Conservation (phyloP, 768 basidiomycete species). For the Boletellus ananas region DNA sequence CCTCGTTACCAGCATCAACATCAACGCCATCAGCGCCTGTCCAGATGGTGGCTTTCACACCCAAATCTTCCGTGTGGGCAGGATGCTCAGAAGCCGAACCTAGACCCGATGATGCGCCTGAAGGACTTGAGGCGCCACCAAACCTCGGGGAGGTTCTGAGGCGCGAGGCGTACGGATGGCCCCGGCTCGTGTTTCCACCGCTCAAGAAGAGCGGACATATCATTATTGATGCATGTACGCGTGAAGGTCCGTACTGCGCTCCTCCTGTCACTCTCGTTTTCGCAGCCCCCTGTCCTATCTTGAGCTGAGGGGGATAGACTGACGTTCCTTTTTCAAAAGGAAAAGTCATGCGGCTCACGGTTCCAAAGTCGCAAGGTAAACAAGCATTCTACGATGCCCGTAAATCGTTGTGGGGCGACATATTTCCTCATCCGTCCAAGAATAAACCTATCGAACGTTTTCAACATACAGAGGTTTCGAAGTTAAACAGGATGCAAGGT, state of each 20-base stretch:
- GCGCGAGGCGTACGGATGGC: conserved; percentile 82
- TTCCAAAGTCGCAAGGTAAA: conserved; percentile 94
- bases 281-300: background rate
- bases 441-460: conserved; percentile 66
- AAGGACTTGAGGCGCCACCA: conserved; percentile 16
- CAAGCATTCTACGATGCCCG: conserved; percentile 93
- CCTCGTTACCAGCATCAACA: conserved; percentile 5
- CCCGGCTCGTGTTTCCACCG: conserved; percentile 88
- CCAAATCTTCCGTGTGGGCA: background rate
- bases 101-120: conserved; percentile 2
- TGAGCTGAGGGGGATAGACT: conserved; percentile 3
- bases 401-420: conserved; percentile 91
- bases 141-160: conserved; percentile 55
- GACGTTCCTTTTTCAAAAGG: conserved; percentile 43
- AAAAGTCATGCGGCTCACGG: conserved; percentile 85
- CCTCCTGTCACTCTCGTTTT: conserved; percentile 6
- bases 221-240: conserved; percentile 83
- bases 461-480: conserved; percentile 33
- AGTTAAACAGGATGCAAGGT: conserved; percentile 25
- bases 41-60: conserved; percentile 7
- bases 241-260: conserved; percentile 54
- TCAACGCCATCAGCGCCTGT: conserved; percentile 14
- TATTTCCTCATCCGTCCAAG: conserved; percentile 89
- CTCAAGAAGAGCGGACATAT: conserved; percentile 90
- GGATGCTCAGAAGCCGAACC: conserved; percentile 1